Evolutionary conservation across 2,329 filamentous ascomycete species (phyloP), one percentile per base, ranked within the genome.

Genomic region (Pseudogymnoascus sp.): DNA sequence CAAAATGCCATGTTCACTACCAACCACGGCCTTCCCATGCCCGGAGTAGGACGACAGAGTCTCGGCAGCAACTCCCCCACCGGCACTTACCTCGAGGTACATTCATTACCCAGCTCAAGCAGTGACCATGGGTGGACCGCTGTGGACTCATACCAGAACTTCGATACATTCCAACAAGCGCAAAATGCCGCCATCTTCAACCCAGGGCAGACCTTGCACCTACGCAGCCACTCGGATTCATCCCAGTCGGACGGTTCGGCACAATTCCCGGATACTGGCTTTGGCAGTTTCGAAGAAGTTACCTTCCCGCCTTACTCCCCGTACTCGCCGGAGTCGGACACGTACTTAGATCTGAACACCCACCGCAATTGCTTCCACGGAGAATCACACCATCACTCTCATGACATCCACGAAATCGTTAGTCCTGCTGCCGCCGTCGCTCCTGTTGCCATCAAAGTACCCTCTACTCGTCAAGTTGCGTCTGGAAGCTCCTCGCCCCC

Each of bases 121-220:
- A 90, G 89, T 70, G 91, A 95, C 68, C 90, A 92, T 67, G 90
- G 90, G 62, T 97, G 92, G 92, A 85, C 84, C 58, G 83, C 89
- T 66, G 86, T 97, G 62, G 89, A 94, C 66, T 37, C 57, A 18
- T 86, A 86, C 63, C 86, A 84, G 64, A 88, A 86, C 37, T 85
- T 89, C 67, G 89, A 93, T 67, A 81, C 83, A 34, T 84, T 82
- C 58, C 80, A 81, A 67, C 79, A 81, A 50, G 79, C 86, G 61
- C 81, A 83, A 59, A 83, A 78, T 64, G 74, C 79, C 62, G 77
- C 77, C 12, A 92, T 96, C 70, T 95, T 96, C 79, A 96, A 97
- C 75, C 93, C 93, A 1, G 85, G 88, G 64, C 89, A 96, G 76
- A 95, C 91, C 1, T 78, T 97, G 59, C 93, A 97, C 76, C 82